Evolutionary conservation across 805 yeast species (phyloP), one percentile per base, ranked within the genome.

Genomic region (Jamesozyma spencerorum): DNA sequence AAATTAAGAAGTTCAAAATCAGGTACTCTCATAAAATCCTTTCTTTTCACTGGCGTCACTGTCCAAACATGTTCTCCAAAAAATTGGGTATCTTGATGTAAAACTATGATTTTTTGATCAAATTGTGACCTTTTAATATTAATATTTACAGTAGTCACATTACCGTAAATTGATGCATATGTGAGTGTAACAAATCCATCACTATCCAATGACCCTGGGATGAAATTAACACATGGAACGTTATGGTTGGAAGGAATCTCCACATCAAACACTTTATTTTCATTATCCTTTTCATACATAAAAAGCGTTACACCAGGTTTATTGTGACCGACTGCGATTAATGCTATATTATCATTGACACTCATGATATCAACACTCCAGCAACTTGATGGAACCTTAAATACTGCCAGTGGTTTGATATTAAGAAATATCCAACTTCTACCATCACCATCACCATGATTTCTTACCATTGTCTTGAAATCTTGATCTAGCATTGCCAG

Each of bases 281-380:
- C 26, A 5, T 12, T n/a, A 5, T 18, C 8, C 17, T 10, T n/a
- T 13, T 29, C 18, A 15, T 33, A 42, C n/a, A 44, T 44, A 39
- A 51, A 53, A 5, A 53, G 17, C 13, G 47, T 36, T 5, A 54
- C 44, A 18, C 49, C 54, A 2, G 53, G 57, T 4, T 43, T 43
- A 38, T 50, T 51, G 41, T 47, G 53, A 1, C 57, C 58, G 2
- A 41, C 44, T 3, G 58, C 59, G 14, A 54, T 34, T 29, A 43
- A 41, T 8, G 45, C 31, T 1, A 34, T 18, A 4, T 28, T 17
- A 19, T 30, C 19, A 19, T 36, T 39, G 2, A n/a, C 27, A 14
- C 39, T 41, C 22, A 40, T 31, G 18, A 46, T 43, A 38, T 54
- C 59, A 5, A 53, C 41, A 43, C 58, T 53, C 57, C 57, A 53